phyloP scores from a whole-genome alignment of 495 filamentous ascomycete species.

The Hypoxylon perforatum region DNA sequence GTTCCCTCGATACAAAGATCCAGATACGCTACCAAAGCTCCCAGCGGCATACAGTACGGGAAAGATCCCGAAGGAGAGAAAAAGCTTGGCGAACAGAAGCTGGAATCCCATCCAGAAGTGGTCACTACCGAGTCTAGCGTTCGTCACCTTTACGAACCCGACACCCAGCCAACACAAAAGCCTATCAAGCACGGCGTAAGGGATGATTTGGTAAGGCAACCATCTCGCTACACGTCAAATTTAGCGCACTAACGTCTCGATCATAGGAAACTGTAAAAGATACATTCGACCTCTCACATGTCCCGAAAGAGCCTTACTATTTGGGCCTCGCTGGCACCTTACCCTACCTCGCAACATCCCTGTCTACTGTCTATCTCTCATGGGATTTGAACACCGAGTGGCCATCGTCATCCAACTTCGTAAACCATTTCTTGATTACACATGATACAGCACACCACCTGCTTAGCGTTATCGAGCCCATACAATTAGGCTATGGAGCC shows the following conservation, averaged over 20 bases:
- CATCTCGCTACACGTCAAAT: neutral
- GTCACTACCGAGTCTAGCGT: slow-evolving; percentile 68
- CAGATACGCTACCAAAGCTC: slow-evolving; percentile 43
- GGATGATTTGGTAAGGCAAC: slow-evolving; percentile 75
- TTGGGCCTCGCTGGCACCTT: slow-evolving; percentile 90
- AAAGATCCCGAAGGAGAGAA: slow-evolving; percentile 66
- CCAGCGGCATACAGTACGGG: slow-evolving; percentile 48
- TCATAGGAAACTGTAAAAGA: slow-evolving; percentile 83
- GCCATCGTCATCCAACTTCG: slow-evolving; percentile 67
- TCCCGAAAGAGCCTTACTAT: slow-evolving; percentile 82
- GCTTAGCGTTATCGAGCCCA: slow-evolving; percentile 84
- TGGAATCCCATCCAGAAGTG: slow-evolving; percentile 65
- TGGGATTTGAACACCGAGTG: slow-evolving; percentile 79
- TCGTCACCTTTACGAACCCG: slow-evolving; percentile 63
- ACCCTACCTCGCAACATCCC: slow-evolving; percentile 88
- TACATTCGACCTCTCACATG: slow-evolving; percentile 81
- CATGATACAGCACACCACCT: slow-evolving; percentile 77
- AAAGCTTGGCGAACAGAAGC: slow-evolving; percentile 58
- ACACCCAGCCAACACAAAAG: slow-evolving; percentile 52
- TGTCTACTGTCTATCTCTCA: slow-evolving; percentile 86
- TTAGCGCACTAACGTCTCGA: slow-evolving; percentile 1
- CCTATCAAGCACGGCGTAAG: slow-evolving; percentile 74
- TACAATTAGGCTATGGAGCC: slow-evolving; percentile 94
- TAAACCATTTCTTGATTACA: slow-evolving; percentile 66
- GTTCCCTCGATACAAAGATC: slow-evolving; percentile 36